These are phyloP conservation scores for Fusarium algeriense DNA, from an alignment of 2,329 filamentous ascomycete genomes.

Conservation along the genomic window DNA sequence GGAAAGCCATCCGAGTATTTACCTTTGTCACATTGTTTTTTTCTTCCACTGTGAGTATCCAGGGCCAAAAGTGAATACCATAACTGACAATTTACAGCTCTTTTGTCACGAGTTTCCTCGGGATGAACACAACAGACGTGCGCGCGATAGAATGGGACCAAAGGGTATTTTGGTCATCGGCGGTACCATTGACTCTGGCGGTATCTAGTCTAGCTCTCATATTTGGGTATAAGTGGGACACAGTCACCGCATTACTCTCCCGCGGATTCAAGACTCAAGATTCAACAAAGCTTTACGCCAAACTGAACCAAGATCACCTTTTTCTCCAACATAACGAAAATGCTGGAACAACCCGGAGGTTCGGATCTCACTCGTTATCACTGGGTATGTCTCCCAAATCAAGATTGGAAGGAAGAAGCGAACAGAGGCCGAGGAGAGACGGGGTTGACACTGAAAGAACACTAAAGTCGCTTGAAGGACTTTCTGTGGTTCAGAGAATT, in stretches of 20 bases:
- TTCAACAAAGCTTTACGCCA: no score
- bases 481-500: no score
- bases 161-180: not conserved
- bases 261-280: not conserved
- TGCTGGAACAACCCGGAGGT: no score
- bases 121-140: not conserved
- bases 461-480: no score
- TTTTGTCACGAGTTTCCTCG: not conserved
- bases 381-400: no score
- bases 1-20: not conserved
- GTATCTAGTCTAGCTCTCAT: not conserved
- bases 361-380: no score
- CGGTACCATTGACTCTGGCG: not conserved
- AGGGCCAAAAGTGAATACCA: not conserved
- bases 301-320: not conserved
- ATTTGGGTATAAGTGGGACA: not conserved
- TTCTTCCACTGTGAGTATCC: not conserved
- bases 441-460: no score
- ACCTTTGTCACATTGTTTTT: not conserved
- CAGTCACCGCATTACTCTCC: not conserved
- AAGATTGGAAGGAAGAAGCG: no score
- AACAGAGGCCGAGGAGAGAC: no score
- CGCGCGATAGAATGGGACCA: not conserved
- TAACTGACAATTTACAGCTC: not conserved
- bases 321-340: no score